phyloP scores from a whole-genome alignment of 768 basidiomycete genomes.

The Heimioporus sp. region DNA sequence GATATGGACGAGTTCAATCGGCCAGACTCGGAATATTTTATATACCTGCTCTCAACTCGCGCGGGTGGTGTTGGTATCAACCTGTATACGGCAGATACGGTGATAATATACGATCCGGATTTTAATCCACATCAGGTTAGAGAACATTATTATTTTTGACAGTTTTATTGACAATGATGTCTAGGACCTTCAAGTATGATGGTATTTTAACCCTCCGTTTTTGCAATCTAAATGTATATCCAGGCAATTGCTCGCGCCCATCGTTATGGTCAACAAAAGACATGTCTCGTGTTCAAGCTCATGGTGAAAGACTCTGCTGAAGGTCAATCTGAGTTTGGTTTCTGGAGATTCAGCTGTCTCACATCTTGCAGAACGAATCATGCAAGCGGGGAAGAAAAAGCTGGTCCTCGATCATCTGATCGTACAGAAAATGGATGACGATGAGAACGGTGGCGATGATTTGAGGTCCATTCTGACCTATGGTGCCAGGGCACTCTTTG shows the following conservation, averaged over 20 bases:
- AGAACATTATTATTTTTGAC: slow-evolving; percentile 1
- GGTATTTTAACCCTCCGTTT: background rate
- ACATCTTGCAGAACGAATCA: slow-evolving; percentile 71
- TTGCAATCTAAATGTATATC: slow-evolving; percentile 5
- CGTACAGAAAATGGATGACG: slow-evolving; percentile 93
- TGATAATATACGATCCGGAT: slow-evolving; percentile 92
- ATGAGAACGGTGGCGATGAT: slow-evolving; percentile 71
- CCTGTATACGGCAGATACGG: slow-evolving; percentile 88
- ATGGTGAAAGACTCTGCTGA: slow-evolving; percentile 95
- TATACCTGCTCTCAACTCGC: slow-evolving; percentile 89
- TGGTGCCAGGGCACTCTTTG: slow-evolving; percentile 85
- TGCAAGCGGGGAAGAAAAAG: slow-evolving; percentile 94
- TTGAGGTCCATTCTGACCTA: slow-evolving; percentile 88
- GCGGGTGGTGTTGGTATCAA: slow-evolving; percentile 96
- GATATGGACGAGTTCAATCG: slow-evolving; percentile 95
- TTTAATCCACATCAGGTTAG: slow-evolving; percentile 95
- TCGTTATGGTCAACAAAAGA: slow-evolving; percentile 93
- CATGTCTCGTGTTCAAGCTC: slow-evolving; percentile 91
- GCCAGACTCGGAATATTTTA: slow-evolving; percentile 81
- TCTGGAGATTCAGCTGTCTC: background rate
- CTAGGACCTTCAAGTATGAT: slow-evolving; percentile 83
- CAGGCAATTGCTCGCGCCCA: slow-evolving; percentile 95
- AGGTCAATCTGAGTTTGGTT: slow-evolving; percentile 42
- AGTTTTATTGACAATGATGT: slow-evolving; percentile 9
- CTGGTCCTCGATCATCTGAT: slow-evolving; percentile 92